These are phyloP conservation scores for Aspergillus chevalieri DNA, from an alignment of 2,329 filamentous ascomycete genomes.

Conservation along the genomic window DNA sequence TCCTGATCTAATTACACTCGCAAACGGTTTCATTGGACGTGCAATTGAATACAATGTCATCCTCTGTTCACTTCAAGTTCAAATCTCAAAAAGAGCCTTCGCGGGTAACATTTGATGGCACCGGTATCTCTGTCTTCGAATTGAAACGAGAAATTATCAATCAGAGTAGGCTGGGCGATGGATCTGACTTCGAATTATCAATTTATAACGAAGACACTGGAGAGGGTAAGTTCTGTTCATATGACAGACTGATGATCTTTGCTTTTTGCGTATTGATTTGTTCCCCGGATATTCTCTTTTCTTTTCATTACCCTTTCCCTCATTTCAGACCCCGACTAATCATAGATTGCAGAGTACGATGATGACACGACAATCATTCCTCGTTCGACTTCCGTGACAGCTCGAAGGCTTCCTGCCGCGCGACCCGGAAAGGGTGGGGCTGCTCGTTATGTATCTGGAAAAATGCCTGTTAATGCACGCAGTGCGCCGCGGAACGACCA, in stretches of 20 bases:
- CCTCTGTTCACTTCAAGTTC: constrained; percentile 99
- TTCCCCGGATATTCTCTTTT: not conserved
- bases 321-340: not conserved
- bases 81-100: constrained; percentile 96
- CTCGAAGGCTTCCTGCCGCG: constrained; percentile 73
- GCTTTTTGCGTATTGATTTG: not conserved
- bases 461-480: constrained; percentile 85
- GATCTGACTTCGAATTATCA: constrained; percentile 89
- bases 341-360: constrained; percentile 68
- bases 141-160: constrained; percentile 97
- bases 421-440: constrained; percentile 85
- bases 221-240: constrained; percentile 61
- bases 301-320: not conserved
- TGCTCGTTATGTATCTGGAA: constrained; percentile 90
- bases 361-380: constrained; percentile 98
- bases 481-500: constrained; percentile 66
- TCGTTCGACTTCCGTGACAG: constrained; percentile 88
- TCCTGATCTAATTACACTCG: constrained; percentile 25
- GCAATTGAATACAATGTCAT: constrained; percentile 65
- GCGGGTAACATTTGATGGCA: constrained; percentile 93
- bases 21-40: constrained; percentile 21
- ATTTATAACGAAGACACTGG: constrained; percentile 89
- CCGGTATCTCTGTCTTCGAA: constrained; percentile 96
- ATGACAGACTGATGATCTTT: not conserved
- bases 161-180: constrained; percentile 88